Percentiles rank a stretch among this genome's conserved stretches.
These are phyloP conservation scores for Bassia scoparia DNA, from an alignment of 148 eudicot species.

Conservation along the genomic window DNA sequence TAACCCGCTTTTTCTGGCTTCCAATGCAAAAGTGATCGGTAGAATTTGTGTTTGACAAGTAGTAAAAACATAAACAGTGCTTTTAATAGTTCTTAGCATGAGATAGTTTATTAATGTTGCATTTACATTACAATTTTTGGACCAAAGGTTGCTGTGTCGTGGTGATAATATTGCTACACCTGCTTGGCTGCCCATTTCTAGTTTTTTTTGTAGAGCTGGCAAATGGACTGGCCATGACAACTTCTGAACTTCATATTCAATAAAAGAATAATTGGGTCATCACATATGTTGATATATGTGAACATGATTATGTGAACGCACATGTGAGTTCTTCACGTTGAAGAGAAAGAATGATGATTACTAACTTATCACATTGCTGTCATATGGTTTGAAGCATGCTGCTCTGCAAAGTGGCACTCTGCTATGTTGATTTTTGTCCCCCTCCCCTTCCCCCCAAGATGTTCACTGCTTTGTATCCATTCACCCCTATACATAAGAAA, in stretches of 20 bases:
- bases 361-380: not conserved
- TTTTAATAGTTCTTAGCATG: not conserved
- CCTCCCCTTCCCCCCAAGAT: not conserved
- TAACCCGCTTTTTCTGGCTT: not conserved
- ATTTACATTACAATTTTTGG: not conserved
- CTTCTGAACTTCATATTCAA: not conserved
- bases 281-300: too few relatives aligned
- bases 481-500: not conserved
- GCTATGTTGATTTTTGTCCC: not conserved
- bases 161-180: not conserved
- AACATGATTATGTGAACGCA: too few relatives aligned
- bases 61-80: not conserved
- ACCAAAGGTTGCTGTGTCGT: not conserved
- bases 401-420: not conserved
- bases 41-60: not conserved
- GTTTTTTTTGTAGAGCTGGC: not conserved
- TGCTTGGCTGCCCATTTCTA: conserved; percentile 5
- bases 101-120: not conserved
- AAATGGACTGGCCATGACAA: not conserved
- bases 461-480: not conserved
- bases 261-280: not conserved
- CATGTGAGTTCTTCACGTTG: not conserved
- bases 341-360: not conserved
- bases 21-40: not conserved
- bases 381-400: not conserved